Evolutionary conservation across 2,329 filamentous ascomycete genomes (phyloP).

Genomic region (Teratosphaeria pseudoeucalypti): DNA sequence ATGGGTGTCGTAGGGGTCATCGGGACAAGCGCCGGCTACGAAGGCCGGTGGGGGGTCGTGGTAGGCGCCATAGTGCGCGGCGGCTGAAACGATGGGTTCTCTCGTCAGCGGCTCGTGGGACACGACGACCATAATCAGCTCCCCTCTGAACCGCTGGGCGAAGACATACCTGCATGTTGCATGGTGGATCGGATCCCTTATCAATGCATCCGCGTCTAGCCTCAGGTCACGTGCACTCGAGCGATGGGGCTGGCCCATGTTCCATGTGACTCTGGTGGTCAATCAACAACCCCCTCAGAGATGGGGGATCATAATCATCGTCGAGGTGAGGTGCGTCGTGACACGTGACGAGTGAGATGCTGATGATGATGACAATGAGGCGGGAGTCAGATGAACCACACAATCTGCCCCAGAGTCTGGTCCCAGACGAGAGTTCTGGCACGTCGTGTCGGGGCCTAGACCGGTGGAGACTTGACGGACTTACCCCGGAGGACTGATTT

Average conservation of each 20-base stretch:
- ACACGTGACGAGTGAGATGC: not conserved
- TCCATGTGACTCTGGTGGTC: no score
- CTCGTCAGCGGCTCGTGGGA: not conserved
- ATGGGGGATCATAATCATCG: not conserved
- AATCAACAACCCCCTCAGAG: no score
- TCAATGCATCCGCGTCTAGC: no score
- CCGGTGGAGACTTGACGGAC: no score
- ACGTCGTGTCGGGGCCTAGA: not conserved
- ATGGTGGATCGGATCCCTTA: not conserved
- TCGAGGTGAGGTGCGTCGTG: not conserved
- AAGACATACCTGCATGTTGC: not conserved
- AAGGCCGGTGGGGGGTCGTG: not conserved
- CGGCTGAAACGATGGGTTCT: not conserved
- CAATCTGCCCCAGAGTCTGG: not conserved
- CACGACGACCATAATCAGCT: not conserved
- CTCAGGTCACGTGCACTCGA: no score
- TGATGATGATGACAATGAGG: no score
- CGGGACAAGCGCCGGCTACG: not conserved
- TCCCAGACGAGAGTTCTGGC: not conserved
- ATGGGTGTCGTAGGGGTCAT: not conserved
- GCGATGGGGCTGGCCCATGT: no score
- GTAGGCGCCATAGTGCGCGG: slow-evolving; percentile 1
- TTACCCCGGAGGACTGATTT: no score
- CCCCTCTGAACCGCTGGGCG: not conserved
- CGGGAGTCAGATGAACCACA: not conserved